Base-by-base conservation (phyloP, 2,329 filamentous ascomycete genomes). In the Ophiostoma sp. region DNA sequence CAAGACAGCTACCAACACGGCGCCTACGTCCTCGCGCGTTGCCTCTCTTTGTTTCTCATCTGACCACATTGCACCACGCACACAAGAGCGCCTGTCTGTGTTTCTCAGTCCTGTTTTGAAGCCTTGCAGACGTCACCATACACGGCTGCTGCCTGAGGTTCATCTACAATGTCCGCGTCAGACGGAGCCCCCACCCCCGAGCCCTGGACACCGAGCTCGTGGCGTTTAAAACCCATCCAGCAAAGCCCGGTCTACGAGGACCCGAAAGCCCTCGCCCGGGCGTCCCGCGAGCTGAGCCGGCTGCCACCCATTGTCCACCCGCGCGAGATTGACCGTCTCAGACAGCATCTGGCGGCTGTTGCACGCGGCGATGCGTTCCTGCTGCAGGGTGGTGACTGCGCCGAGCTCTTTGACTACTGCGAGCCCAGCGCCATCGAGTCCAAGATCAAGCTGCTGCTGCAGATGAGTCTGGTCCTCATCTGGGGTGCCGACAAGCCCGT, bases 401-500 rank as follows among this genome's bases (percentile, higher is more conserved):
- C 95, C 16, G 95, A 99, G 81, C 85, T 98, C 9, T 99, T 99
- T 75, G 92, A 95, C 78, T 99, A 99, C 82, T 99, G 95, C 79
- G 89, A 91, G 74, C 89, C 93, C 77, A 85, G 86, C 14, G 90
- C 91, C 72, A 97, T 99, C 73, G 93, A 98, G 79, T 90, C 92
- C 71, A 99, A 98, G 83, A 92, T 98, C 78, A 98, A 98, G 81
- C 86, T 99, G 40, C 85, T 99, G 42, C 82, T 99, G 70, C 95
- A 99, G 80, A 98, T 99, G 94, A 96, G 92, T 72, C 81, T 99
- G 73, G 92, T 99, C 0, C 83, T 99, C 70, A 93, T 98, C 77
- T 97, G 93, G 89, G 95, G 92, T 73, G 84, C 84, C 69, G 83
- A 85, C 79, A 88, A 87, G 79, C 91, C 91, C 5, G 93, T 99